Conservation (phyloP, 73 alveolate genomes). For the Paramecium sexaurelia region DNA sequence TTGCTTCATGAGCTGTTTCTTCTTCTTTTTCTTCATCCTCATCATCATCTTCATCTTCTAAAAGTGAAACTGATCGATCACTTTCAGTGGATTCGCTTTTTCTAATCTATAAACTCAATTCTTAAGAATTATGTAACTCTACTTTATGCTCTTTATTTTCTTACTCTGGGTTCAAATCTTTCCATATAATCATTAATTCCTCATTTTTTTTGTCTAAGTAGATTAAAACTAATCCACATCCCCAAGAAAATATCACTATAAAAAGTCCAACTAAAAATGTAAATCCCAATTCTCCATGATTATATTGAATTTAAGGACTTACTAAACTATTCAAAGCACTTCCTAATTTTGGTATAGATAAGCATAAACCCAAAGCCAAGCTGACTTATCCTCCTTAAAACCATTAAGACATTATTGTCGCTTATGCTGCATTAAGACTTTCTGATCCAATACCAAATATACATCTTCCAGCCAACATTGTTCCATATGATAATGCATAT, state of each 20-base stretch:
- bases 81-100: not conserved
- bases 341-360: slow-evolving; percentile 41
- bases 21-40: not conserved
- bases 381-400: not conserved
- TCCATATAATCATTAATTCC: not conserved
- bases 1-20: not conserved
- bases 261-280: slow-evolving; percentile 19
- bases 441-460: slow-evolving; percentile 49
- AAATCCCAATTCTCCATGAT: not conserved
- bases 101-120: not conserved
- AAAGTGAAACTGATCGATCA: not conserved
- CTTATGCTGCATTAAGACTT: slow-evolving; percentile 48
- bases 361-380: slow-evolving; percentile 40
- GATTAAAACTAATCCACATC: slow-evolving; percentile 3
- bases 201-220: slow-evolving; percentile 27
- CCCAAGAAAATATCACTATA: slow-evolving; percentile 31
- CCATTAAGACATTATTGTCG: slow-evolving; percentile 36
- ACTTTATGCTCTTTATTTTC: not conserved
- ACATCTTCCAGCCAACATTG: slow-evolving; percentile 48
- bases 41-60: slow-evolving; percentile 8
- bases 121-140: not conserved
- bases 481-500: slow-evolving; percentile 5
- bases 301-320: slow-evolving; percentile 3
- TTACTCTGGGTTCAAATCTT: not conserved
- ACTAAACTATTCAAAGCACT: slow-evolving; percentile 48